Base-by-base conservation (phyloP, 2,329 filamentous ascomycete species). In the Aspergillus udagawae region DNA sequence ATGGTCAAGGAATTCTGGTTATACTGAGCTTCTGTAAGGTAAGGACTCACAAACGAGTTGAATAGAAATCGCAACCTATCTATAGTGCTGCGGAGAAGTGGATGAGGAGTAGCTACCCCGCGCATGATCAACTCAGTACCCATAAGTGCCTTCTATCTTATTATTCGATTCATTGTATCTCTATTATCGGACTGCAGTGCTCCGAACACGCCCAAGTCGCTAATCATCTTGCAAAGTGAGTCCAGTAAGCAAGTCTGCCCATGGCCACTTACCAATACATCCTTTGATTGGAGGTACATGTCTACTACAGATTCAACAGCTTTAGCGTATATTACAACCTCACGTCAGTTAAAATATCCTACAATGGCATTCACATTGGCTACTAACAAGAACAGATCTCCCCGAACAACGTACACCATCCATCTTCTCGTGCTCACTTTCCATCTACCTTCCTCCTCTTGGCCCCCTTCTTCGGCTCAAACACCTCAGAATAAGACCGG, bases 401-500 rank as follows among this genome's bases (percentile, higher is more conserved):
- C 8, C 32, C 6, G 4, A 44, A 10, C 42, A 10, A 45, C 42
- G 2, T 45, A 21, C n/a, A 10, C 10, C 42, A 4, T 45, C 42
- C 12, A 7, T 7, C 23, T 35, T 35, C 21, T 47, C 23, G 9
- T 5, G 14, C 5, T 47, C 53, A 55, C 8, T 51, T 32, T 21
- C 49, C 49, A 27, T 52, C 41, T 14, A 47, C 44, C 44, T 47
- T 56, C 42, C 54, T 51, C 32, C 47, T 54, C 25, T 54, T 56
- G n/a, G 32, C 35, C 9, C 25, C 29, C 27, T 44, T 35, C 45
- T 56, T 54, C n/a, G 41, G 50, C 27, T 9, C 71, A n/a, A 80
- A 72, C 52, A 77, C 73, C 10, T 67, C 65, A 3, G 70, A 65
- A 62, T 82, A 81, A 28, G 73, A 67, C 53, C 77, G 75, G 70